Percentiles rank a stretch among this genome's conserved stretches.
Conservation (phyloP, 2,329 filamentous ascomycete species). For the Davidsoniella eucalypti region DNA sequence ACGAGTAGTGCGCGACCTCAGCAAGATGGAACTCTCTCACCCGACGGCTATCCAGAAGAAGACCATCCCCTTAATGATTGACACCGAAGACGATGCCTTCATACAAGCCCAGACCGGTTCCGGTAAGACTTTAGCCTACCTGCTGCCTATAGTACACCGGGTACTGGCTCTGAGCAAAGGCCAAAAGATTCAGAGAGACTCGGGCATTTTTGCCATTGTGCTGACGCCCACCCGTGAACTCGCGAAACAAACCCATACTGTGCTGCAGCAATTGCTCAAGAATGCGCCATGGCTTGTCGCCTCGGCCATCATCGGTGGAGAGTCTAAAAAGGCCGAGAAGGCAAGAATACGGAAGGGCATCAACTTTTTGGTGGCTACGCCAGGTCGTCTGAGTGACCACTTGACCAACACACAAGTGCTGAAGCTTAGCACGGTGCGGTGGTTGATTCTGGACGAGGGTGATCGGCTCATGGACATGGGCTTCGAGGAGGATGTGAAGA, state of each 20-base stretch:
- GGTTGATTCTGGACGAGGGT: conserved; percentile 89
- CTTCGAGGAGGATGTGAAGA: conserved; percentile 85
- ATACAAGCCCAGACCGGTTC: conserved; percentile 95
- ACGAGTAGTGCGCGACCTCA: conserved; percentile 64
- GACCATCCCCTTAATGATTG: conserved; percentile 64
- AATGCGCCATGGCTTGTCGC: conserved; percentile 89
- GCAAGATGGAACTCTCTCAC: conserved; percentile 74
- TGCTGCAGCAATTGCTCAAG: conserved; percentile 71
- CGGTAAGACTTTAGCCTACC: conserved; percentile 92
- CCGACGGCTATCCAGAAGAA: conserved; percentile 92
- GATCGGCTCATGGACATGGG: conserved; percentile 97
- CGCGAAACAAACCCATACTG: conserved; percentile 80
- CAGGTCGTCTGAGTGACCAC: conserved; percentile 80
- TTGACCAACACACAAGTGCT: conserved; percentile 81
- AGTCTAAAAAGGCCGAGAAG: conserved; percentile 68
- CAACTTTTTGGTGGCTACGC: conserved; percentile 91
- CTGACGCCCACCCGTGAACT: conserved; percentile 85
- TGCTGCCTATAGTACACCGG: conserved; percentile 79
- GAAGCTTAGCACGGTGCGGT: conserved; percentile 75
- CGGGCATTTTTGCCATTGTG: conserved; percentile 86
- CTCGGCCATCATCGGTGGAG: conserved; percentile 59
- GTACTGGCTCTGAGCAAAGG: conserved; percentile 59
- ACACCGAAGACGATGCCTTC: conserved; percentile 76
- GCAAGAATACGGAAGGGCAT: conserved; percentile 83
- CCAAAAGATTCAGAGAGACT: conserved; percentile 58